These are phyloP conservation scores for Gracilaria caudata DNA, from an alignment of 23 red algal genomes.

Conservation along the genomic window DNA sequence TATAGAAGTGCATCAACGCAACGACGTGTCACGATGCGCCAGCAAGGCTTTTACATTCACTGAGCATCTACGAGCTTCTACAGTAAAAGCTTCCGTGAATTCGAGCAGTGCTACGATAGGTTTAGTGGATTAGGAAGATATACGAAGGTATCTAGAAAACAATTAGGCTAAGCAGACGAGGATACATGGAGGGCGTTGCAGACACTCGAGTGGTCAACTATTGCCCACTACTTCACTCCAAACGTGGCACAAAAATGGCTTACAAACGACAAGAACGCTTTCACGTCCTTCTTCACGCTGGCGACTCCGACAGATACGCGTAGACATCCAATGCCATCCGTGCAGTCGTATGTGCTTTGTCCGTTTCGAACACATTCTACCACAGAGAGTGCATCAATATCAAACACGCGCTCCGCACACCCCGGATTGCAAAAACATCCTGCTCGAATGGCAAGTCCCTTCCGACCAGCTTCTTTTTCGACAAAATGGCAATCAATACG, in stretches of 20 bases:
- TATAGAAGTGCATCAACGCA: background rate
- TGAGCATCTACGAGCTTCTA: too few species aligned
- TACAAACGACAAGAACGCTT: conserved; percentile 18
- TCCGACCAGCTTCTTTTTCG: conserved; percentile 36
- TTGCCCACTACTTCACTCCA: background rate
- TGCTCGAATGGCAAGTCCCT: conserved; percentile 33
- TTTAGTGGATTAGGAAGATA: too few species aligned
- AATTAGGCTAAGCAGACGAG: background rate
- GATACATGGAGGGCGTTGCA: background rate
- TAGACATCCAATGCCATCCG: conserved; percentile 7
- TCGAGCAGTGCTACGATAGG: too few species aligned
- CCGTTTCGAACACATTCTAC: conserved; percentile 14
- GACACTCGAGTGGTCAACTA: too few species aligned
- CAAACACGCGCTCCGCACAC: conserved; percentile 35
- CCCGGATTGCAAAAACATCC: conserved; percentile 71
- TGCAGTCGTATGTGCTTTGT: conserved; percentile 18
- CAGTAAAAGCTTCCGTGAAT: too few species aligned
- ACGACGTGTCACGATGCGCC: background rate
- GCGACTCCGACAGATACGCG: conserved; percentile 7
- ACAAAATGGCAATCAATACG: conserved; percentile 35
- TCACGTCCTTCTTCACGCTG: conserved; percentile 32
- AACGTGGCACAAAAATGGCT: background rate
- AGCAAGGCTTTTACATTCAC: too few species aligned
- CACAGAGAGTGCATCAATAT: conserved; percentile 14
- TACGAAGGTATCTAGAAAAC: background rate